Evolutionary conservation across 2,329 filamentous ascomycete genomes (phyloP).

Genomic region (Corynespora cassiicola): DNA sequence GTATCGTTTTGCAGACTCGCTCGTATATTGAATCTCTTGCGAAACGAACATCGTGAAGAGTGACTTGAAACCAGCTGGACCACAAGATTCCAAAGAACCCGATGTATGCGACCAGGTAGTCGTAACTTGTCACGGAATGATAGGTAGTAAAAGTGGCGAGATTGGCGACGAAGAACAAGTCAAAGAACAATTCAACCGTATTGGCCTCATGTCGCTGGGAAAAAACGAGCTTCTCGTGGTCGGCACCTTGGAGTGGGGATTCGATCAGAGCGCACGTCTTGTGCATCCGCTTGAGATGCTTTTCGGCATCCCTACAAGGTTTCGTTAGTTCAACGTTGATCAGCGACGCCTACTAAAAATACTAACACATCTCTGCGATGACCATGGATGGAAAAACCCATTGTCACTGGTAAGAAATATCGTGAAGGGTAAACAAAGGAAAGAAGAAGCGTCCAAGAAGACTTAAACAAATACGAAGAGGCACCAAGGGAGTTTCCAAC

Average conservation of each 20-base stretch:
- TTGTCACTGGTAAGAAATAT: slow-evolving; percentile 10
- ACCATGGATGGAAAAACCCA: slow-evolving; percentile 42
- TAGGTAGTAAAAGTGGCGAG: slow-evolving; percentile 48
- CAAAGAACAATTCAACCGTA: slow-evolving; percentile 46
- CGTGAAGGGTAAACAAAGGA: neutral
- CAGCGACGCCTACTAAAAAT: neutral
- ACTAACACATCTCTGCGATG: slow-evolving; percentile 35
- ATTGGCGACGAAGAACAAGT: slow-evolving; percentile 44
- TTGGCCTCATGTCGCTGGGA: slow-evolving; percentile 48
- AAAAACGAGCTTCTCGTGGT: slow-evolving; percentile 43
- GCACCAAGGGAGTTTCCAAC: neutral
- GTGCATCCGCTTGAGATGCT: slow-evolving; percentile 42
- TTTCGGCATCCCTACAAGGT: slow-evolving; percentile 37
- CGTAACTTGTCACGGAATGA: slow-evolving; percentile 43
- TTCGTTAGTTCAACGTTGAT: slow-evolving; percentile 13
- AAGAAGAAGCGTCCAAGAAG: neutral
- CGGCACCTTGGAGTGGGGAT: slow-evolving; percentile 43
- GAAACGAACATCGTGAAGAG: slow-evolving; percentile 49
- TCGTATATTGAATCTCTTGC: slow-evolving; percentile 47
- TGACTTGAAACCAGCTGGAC: slow-evolving; percentile 48
- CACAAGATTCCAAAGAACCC: slow-evolving; percentile 48
- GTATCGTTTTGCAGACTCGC: slow-evolving; percentile 43
- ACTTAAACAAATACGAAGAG: neutral
- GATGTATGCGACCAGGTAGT: slow-evolving; percentile 43
- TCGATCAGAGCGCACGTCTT: slow-evolving; percentile 42